Percentiles rank a stretch among this genome's conserved stretches.
Evolutionary conservation across 805 yeast species (phyloP).

Genomic region (Candida mattraensis): DNA sequence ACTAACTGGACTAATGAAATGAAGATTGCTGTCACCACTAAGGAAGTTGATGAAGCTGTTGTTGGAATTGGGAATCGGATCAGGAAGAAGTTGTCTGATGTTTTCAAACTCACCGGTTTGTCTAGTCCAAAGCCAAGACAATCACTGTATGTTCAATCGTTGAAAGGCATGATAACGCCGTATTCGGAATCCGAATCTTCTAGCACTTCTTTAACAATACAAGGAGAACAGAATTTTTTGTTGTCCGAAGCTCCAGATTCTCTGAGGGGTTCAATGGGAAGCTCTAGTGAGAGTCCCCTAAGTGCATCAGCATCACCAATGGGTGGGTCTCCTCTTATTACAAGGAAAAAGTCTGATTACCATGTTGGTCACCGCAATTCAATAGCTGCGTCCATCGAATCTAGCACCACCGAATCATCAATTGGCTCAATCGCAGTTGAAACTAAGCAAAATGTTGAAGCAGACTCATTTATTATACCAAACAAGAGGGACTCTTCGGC

Average conservation of each 20-base stretch:
- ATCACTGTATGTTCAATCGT: constrained; percentile 19
- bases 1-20: constrained; percentile 30
- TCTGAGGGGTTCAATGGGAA: constrained; percentile 5
- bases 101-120: constrained; percentile 27
- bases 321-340: constrained; percentile 3
- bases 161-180: constrained; percentile 15
- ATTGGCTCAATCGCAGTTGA: constrained; percentile 24
- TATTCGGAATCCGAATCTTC: constrained; percentile 18
- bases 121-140: constrained; percentile 15
- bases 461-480: constrained; percentile 16
- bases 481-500: constrained; percentile 20
- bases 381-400: constrained; percentile 24
- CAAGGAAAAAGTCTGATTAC: constrained; percentile 3
- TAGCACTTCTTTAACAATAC: constrained; percentile 4
- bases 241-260: constrained; percentile 17
- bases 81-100: constrained; percentile 48
- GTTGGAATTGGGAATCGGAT: constrained; percentile 75
- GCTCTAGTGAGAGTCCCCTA: constrained; percentile 3
- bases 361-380: constrained; percentile 15
- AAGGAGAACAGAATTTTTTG: constrained; percentile 15
- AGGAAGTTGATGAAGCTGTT: constrained; percentile 76
- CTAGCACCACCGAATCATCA: constrained; percentile 35
- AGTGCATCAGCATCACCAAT: constrained; percentile 1
- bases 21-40: constrained; percentile 59
- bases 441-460: constrained; percentile 24